Evolutionary conservation across 768 basidiomycete species (phyloP), one percentile per base, ranked within the genome.

Genomic region (Tremella yokohamensis): DNA sequence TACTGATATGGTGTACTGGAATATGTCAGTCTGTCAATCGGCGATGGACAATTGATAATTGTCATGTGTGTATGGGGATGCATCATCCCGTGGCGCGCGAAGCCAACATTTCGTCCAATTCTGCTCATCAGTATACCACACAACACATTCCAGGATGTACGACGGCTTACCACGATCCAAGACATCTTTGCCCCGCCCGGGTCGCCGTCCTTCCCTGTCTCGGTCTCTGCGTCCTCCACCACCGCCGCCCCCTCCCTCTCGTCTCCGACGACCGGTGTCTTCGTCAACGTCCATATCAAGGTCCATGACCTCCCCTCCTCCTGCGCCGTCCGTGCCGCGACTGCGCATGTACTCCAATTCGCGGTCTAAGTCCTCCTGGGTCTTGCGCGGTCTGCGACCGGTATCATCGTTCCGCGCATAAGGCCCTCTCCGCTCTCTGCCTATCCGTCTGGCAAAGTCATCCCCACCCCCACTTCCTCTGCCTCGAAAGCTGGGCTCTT

Each of bases 341-440:
- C 88, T 87, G 79, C 93, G 89, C 40, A 90, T 88, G 54, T 87
- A 81, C 72, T 89, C 88, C 57, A 98, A 79, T 75, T 98, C 94
- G 62, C 83, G 83, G 81, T 93, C 91, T 65, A 97, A 79, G 78
- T 97, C 94, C 57, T 90, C 88, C 78, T 80, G 88, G 87, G 61
- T 88, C 85, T 66, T 85, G 81, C 69, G 90, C 87, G 74, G 90
- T 90, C 69, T 93, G 88, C 72, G 87, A 85, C 45, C 91, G 60
- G 83, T 83, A 80, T 90, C 88, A 63, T 94, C 79, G 77, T 92
- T 90, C 78, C 80, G 87, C 88, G 49, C 87, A 86, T 69, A 85
- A 80, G 70, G 91, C 87, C 66, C 94, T 89, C 72, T 89, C 86
- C 65, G 44, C 13, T 57, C 65, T 50, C 61, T 61, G 1, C 69